These are phyloP conservation scores for Steccherinum ochraceum DNA, from an alignment of 768 basidiomycete species.

Conservation along the genomic window DNA sequence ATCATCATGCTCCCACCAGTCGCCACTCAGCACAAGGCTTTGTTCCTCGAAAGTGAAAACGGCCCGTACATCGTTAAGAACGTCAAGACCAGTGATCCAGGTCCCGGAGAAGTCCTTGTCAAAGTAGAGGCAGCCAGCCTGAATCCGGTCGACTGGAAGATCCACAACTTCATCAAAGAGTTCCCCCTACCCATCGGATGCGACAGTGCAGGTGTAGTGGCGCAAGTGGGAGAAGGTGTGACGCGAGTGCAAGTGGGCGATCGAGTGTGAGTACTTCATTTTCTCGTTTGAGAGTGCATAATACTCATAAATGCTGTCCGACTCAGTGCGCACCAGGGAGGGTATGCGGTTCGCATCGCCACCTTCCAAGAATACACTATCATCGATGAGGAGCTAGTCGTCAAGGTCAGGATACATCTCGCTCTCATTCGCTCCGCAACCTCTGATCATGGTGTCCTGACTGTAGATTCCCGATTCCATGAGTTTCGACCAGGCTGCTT, in stretches of 20 bases:
- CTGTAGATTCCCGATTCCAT: slow-evolving; percentile 23
- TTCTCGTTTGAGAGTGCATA: not conserved
- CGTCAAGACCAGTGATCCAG: not conserved
- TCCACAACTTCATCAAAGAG: slow-evolving; percentile 12
- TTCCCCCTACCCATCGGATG: slow-evolving; percentile 18
- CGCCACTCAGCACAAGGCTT: slow-evolving; percentile 9
- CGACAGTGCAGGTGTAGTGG: slow-evolving; percentile 23
- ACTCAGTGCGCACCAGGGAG: slow-evolving; percentile 18
- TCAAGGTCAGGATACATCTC: slow-evolving; percentile 12
- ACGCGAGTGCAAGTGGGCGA: slow-evolving; percentile 22
- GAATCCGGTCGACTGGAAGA: slow-evolving; percentile 6
- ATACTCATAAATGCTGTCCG: too few relatives aligned
- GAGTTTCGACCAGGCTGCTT: slow-evolving; percentile 23
- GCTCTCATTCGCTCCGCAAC: not conserved
- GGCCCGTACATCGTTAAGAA: not conserved
- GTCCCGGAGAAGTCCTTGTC: slow-evolving; percentile 4
- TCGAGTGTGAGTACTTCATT: slow-evolving; percentile 16
- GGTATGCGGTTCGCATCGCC: too few relatives aligned
- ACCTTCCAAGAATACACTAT: slow-evolving; percentile 23
- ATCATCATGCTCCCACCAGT: not conserved
- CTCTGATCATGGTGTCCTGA: not conserved
- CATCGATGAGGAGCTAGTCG: slow-evolving; percentile 19
- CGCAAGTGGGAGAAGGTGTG: slow-evolving; percentile 23
- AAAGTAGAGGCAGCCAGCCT: slow-evolving; percentile 2
- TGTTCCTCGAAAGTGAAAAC: slow-evolving; percentile 3